These are phyloP conservation scores for Penicillium sp. DNA, from an alignment of 2,329 filamentous ascomycete genomes.

Conservation along the genomic window DNA sequence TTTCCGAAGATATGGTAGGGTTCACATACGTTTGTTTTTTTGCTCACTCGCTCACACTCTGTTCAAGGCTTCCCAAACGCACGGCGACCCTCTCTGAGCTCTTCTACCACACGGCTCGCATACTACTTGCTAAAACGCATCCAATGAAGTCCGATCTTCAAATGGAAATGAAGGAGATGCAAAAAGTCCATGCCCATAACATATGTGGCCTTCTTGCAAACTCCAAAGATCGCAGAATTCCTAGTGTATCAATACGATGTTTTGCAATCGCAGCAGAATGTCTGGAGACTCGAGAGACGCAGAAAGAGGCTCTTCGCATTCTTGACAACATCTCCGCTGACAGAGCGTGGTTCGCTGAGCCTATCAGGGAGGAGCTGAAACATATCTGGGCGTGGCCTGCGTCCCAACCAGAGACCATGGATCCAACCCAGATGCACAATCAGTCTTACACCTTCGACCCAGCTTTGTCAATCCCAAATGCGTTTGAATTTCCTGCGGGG, in stretches of 20 bases:
- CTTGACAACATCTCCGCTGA: conserved; percentile 72
- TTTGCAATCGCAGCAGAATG: conserved; percentile 74
- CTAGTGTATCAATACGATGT: conserved; percentile 74
- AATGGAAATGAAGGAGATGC: conserved; percentile 67
- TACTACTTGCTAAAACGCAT: conserved; percentile 75
- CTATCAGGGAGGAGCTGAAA: conserved; percentile 70
- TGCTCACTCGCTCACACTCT: background rate
- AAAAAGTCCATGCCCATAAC: conserved; percentile 73
- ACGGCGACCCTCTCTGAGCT: conserved; percentile 77
- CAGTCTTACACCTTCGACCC: conserved; percentile 21
- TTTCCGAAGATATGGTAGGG: conserved; percentile 85
- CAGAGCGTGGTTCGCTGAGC: conserved; percentile 74
- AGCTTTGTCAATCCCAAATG: conserved; percentile 26
- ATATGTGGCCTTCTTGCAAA: conserved; percentile 89
- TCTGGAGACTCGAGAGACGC: conserved; percentile 66
- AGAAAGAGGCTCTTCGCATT: conserved; percentile 76
- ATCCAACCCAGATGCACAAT: conserved; percentile 18
- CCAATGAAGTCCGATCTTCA: conserved; percentile 61
- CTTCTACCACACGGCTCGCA: conserved; percentile 85
- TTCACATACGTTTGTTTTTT: background rate
- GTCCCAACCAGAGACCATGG: conserved; percentile 32
- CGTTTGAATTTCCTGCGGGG: conserved; percentile 40
- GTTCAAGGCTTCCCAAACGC: conserved; percentile 72
- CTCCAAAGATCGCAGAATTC: conserved; percentile 75
- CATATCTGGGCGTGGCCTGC: conserved; percentile 71